Evolutionary conservation across 495 filamentous ascomycete genomes (phyloP).

Genomic region (Beverwykella pulmonaria): DNA sequence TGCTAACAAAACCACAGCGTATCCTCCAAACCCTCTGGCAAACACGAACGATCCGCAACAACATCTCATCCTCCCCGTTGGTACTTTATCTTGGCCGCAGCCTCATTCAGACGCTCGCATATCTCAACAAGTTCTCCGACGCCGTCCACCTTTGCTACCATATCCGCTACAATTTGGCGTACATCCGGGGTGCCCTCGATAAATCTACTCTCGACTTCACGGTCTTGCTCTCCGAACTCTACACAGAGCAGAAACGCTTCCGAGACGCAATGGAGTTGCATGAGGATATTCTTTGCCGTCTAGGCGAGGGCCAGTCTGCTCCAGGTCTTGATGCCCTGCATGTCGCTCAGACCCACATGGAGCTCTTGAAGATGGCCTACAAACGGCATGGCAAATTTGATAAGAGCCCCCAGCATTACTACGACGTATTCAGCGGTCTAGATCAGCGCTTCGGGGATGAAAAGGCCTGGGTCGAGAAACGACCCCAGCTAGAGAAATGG

Average conservation of each 20-base stretch:
- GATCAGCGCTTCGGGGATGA: slow-evolving; percentile 16
- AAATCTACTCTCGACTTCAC: slow-evolving; percentile 31
- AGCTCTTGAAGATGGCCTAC: slow-evolving; percentile 29
- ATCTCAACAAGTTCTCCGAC: slow-evolving; percentile 20
- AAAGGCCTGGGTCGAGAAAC: slow-evolving; percentile 10
- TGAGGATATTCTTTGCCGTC: slow-evolving; percentile 30
- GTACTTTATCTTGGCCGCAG: slow-evolving; percentile 45
- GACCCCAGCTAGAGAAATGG: slow-evolving; percentile 28
- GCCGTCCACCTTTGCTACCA: slow-evolving; percentile 37
- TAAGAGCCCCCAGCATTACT: slow-evolving; percentile 22
- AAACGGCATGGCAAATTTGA: slow-evolving; percentile 24
- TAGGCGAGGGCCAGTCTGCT: slow-evolving; percentile 22
- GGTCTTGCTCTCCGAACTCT: slow-evolving; percentile 34
- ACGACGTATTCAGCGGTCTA: slow-evolving; percentile 24
- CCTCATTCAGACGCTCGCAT: slow-evolving; percentile 28
- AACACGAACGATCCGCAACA: slow-evolving; percentile 21
- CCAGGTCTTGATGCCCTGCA: slow-evolving; percentile 5
- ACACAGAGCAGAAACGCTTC: slow-evolving; percentile 31
- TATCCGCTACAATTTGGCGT: slow-evolving; percentile 38
- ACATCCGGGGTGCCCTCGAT: slow-evolving; percentile 28
- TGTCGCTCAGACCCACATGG: slow-evolving; percentile 9
- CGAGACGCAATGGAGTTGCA: slow-evolving; percentile 34
- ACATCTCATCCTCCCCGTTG: slow-evolving; percentile 27
- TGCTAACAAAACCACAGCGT: slow-evolving; percentile 21
- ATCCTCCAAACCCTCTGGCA: slow-evolving; percentile 35